Conservation (phyloP, 176 grass and related monocot species). For the Olyra latifolia region DNA sequence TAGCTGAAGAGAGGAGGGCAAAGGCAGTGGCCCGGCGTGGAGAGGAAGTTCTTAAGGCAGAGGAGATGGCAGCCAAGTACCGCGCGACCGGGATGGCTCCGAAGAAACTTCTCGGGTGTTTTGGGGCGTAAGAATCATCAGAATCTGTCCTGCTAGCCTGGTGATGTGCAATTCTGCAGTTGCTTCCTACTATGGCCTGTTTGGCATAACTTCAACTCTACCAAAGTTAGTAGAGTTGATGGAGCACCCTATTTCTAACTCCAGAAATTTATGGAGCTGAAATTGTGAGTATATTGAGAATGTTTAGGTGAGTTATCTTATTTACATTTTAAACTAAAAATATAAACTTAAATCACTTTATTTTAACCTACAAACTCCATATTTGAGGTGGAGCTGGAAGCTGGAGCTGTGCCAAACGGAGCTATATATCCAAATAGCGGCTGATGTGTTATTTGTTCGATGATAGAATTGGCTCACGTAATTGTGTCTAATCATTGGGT, state of each 20-base stretch:
- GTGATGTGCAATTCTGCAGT: not conserved
- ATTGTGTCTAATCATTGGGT: slow-evolving; percentile 2
- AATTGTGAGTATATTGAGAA: too few relatives aligned
- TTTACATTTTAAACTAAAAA: too few relatives aligned
- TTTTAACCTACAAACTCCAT: too few relatives aligned
- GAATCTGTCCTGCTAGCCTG: not conserved
- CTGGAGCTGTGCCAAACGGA: too few relatives aligned
- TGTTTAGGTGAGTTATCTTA: too few relatives aligned
- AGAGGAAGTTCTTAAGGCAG: slow-evolving; percentile 73
- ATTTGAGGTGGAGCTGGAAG: too few relatives aligned
- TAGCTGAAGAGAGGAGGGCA: slow-evolving; percentile 84
- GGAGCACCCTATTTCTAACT: too few relatives aligned
- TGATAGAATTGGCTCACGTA: not conserved
- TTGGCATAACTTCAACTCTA: too few relatives aligned
- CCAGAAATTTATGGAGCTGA: too few relatives aligned
- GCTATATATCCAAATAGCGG: not conserved
- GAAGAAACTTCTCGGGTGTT: slow-evolving; percentile 80
- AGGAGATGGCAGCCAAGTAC: slow-evolving; percentile 81
- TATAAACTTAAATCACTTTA: too few relatives aligned
- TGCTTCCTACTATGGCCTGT: not conserved
- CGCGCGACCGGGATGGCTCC: slow-evolving; percentile 60
- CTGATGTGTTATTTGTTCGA: not conserved
- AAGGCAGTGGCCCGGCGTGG: slow-evolving; percentile 47
- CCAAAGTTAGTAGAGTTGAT: too few relatives aligned
- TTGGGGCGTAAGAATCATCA: slow-evolving; percentile 45